Conservation (phyloP, 2,329 filamentous ascomycete genomes). For the Dothistroma pini region DNA sequence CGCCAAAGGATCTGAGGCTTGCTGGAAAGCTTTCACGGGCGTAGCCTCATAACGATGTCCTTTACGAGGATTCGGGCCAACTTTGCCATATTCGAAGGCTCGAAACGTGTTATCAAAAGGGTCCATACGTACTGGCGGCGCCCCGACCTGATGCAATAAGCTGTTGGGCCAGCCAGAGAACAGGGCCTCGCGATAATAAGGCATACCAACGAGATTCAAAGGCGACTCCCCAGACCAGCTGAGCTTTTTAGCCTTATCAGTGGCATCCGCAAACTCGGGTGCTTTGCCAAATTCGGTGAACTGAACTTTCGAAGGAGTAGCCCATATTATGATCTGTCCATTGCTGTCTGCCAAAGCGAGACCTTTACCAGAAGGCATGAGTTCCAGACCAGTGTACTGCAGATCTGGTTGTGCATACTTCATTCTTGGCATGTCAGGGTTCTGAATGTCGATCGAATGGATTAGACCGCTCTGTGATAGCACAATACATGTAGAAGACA, state of each 20-base stretch:
- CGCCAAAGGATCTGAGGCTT: conserved; percentile 59
- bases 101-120: conserved; percentile 66
- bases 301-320: conserved; percentile 76
- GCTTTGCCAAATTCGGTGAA: conserved; percentile 80
- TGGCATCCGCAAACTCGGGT: conserved; percentile 70
- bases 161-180: conserved; percentile 88
- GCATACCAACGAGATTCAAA: conserved; percentile 81
- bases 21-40: conserved; percentile 46
- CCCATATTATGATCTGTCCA: conserved; percentile 80
- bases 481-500: conserved; percentile 92
- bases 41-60: conserved; percentile 74
- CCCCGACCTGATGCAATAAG: conserved; percentile 78
- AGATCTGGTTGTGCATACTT: conserved; percentile 72
- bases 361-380: conserved; percentile 83
- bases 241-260: conserved; percentile 50
- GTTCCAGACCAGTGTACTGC: conserved; percentile 75
- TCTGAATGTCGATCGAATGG: conserved; percentile 93
- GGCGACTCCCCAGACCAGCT: conserved; percentile 62
- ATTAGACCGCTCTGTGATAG: conserved; percentile 89
- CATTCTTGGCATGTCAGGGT: conserved; percentile 81
- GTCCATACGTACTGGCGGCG: conserved; percentile 73
- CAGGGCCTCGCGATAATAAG: conserved; percentile 84
- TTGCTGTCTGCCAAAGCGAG: conserved; percentile 77
- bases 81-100: conserved; percentile 63
- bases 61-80: conserved; percentile 53